Base-by-base conservation (phyloP, 1,139 yeast species). In the Debaryomyces subglobosus region DNA sequence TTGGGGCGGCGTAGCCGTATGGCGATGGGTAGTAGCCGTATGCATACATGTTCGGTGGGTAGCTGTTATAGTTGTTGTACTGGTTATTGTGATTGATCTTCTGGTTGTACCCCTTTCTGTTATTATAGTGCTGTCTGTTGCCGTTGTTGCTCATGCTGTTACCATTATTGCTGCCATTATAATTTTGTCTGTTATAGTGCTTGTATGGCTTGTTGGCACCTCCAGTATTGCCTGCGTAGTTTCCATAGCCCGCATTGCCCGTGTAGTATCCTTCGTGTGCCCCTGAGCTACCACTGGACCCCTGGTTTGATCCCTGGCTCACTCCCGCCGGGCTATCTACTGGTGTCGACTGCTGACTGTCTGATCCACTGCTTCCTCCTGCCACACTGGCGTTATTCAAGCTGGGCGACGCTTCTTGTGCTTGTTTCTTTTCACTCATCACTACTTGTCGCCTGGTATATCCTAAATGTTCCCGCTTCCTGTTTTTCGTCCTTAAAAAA, bases 11-110 rank as follows among this genome's bases (percentile, higher is more conserved):
- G 46, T 54, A 50, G 33, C 58, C 54, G 46, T 54, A 54, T 25
- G 49, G 54, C 16, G 51, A 44, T 35, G 59, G 62, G 39, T 58
- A 62, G 47, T 61, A 62, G 32, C 58, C 60, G 49, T 62, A 64
- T 44, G 63, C 58, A 46, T 60, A 55, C 52, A 55, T 49, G 36
- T 52, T 51, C 20, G 56, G 57, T 12, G 60, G 57, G 43, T 53
- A 60, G 34, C 51, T 53, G 20, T 50, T 46, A 46, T 50, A 58
- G 39, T 49, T 47, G 32, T 48, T 47, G 44, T 54, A 56, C 43
- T 60, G 62, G 41, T 51, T 52, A 34, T 43, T 46, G 44, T 59
- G 60, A 43, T 56, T 57, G 42, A 53, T 36, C 45, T 61, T 61
- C 40, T 56, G 61, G 41, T 56, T 55, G 44, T 57, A 55, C 42